Conservation (phyloP, 2,329 filamentous ascomycete genomes). For the Sordariomycetes sp. region DNA sequence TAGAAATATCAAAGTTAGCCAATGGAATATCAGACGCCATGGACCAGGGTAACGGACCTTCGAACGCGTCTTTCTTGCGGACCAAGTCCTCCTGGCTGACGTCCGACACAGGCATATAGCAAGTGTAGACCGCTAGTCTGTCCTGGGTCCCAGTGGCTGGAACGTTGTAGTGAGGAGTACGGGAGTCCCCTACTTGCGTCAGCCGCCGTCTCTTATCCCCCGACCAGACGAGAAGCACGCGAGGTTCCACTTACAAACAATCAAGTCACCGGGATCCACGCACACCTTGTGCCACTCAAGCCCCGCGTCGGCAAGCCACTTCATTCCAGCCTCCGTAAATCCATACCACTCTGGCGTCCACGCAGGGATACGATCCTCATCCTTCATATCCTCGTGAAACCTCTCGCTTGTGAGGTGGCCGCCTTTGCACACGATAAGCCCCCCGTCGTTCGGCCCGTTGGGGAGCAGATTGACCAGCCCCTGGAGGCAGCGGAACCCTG, state of each 20-base stretch:
- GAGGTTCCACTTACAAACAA: constrained; percentile 19
- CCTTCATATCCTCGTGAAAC: constrained; percentile 22
- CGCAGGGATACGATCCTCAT: constrained; percentile 21
- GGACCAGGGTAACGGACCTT: constrained; percentile 11
- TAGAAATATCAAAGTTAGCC: neutral
- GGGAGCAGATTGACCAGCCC: constrained; percentile 34
- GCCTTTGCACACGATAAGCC: constrained; percentile 20
- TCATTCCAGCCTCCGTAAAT: constrained; percentile 22
- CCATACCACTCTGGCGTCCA: constrained; percentile 23
- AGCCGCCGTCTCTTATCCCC: neutral
- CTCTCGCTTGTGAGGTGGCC: constrained; percentile 16
- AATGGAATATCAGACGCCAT: neutral
- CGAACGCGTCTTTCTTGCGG: constrained; percentile 28
- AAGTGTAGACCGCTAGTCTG: neutral
- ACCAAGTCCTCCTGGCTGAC: constrained; percentile 27
- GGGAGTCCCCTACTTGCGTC: constrained; percentile 17
- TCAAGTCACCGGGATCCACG: constrained; percentile 29
- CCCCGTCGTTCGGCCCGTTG: constrained; percentile 21
- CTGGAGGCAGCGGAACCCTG: constrained; percentile 38
- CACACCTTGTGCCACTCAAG: constrained; percentile 23
- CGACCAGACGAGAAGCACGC: neutral
- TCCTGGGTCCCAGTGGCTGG: constrained; percentile 15
- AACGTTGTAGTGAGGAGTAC: constrained; percentile 29
- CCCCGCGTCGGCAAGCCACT: constrained; percentile 22
- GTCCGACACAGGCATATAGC: constrained; percentile 23